Percentiles rank a stretch among this genome's conserved stretches.
These are phyloP conservation scores for Peterozyma toletana DNA, from an alignment of 805 yeast species.

Conservation along the genomic window DNA sequence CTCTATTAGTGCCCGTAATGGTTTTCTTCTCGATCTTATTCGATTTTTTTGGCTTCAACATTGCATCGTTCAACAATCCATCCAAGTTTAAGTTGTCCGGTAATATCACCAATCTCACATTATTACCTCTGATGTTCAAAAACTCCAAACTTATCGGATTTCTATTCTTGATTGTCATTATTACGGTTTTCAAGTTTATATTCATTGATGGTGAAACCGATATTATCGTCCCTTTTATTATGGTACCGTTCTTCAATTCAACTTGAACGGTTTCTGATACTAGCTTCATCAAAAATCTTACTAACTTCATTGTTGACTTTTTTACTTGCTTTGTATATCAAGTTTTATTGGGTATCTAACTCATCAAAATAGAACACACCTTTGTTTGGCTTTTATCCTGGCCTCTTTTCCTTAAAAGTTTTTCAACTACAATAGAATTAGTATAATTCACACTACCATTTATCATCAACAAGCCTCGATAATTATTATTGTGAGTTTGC, in stretches of 20 bases:
- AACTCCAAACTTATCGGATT: slow-evolving; percentile 67
- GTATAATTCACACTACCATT: too few species aligned
- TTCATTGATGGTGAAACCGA: slow-evolving; percentile 91
- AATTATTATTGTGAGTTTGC: too few species aligned
- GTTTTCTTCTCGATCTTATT: slow-evolving; percentile 6
- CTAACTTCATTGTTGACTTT: slow-evolving; percentile 49
- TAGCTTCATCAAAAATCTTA: slow-evolving; percentile 76
- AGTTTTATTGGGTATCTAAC: too few species aligned
- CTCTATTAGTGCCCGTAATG: slow-evolving; percentile 9
- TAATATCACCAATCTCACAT: slow-evolving; percentile 71
- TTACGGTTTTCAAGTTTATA: slow-evolving; percentile 71
- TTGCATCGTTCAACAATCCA: slow-evolving; percentile 45
- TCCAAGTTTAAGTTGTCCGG: slow-evolving; percentile 85
- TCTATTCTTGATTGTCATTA: slow-evolving; percentile 65
- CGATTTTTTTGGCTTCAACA: slow-evolving; percentile 28
- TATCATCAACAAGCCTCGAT: too few species aligned
- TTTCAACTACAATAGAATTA: too few species aligned
- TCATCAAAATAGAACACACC: too few species aligned
- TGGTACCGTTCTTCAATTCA: slow-evolving; percentile 86
- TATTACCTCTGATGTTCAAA: slow-evolving; percentile 84
- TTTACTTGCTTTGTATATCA: too few species aligned
- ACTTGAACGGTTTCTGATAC: slow-evolving; percentile 83
- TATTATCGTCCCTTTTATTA: slow-evolving; percentile 75
- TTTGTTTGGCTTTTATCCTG: too few species aligned
- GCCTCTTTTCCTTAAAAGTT: too few species aligned